Evolutionary conservation across 148 eudicot species (phyloP).

Genomic region (Euryodendron excelsum): DNA sequence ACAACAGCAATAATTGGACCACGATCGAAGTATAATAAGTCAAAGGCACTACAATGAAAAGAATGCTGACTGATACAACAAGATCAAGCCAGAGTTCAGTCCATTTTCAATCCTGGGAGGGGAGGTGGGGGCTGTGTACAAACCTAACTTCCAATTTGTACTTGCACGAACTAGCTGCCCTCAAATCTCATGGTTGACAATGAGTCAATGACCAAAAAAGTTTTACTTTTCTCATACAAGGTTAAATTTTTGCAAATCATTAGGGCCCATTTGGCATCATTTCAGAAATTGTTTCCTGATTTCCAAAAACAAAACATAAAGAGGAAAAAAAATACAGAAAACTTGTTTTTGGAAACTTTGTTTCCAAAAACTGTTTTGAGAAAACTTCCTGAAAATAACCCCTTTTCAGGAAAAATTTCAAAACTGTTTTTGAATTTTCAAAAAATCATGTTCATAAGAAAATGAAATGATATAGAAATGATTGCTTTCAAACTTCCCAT

Average conservation of each 20-base stretch:
- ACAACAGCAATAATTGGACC: neutral
- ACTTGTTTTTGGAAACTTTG: too few relatives aligned
- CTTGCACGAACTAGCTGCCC: neutral
- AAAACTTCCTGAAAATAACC: too few relatives aligned
- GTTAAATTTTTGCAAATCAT: neutral
- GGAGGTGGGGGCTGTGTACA: neutral
- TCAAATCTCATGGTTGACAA: neutral
- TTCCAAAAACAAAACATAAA: too few relatives aligned
- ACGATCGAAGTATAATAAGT: neutral
- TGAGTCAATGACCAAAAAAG: neutral
- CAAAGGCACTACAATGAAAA: neutral
- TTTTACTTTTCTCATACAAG: neutral
- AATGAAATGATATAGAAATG: too few relatives aligned
- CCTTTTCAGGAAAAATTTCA: too few relatives aligned
- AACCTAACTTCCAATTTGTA: neutral
- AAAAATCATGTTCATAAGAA: too few relatives aligned
- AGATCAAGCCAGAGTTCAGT: neutral
- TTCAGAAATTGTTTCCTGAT: too few relatives aligned
- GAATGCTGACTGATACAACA: neutral
- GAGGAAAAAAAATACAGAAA: too few relatives aligned
- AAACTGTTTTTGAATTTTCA: too few relatives aligned
- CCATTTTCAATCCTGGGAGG: conserved; percentile 1
- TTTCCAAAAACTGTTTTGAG: too few relatives aligned
- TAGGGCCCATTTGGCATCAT: neutral
- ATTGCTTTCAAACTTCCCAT: neutral